Conservation (phyloP, 179 eudicot genomes). For the Spinacia oleracea region DNA sequence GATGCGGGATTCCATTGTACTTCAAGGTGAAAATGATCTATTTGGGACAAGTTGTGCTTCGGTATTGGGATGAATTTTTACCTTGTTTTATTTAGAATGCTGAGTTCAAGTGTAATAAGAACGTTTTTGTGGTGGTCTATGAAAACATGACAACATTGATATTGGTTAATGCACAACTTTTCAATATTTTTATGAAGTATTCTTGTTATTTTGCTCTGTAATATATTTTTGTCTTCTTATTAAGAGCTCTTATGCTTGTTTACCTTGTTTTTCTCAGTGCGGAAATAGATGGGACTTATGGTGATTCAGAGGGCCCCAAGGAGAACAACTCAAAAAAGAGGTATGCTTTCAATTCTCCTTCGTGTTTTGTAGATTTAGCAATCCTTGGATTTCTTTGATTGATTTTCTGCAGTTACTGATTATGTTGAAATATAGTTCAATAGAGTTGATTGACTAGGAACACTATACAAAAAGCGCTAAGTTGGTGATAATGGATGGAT, state of each 20-base stretch:
- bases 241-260: constrained; percentile 21
- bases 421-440: too few species aligned
- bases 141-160: background rate
- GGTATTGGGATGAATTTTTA: background rate
- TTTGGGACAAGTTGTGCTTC: background rate
- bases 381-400: background rate
- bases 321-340: constrained; percentile 74
- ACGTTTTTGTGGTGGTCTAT: background rate
- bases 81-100: background rate
- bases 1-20: background rate
- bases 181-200: background rate
- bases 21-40: background rate
- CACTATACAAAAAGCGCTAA: background rate
- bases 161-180: background rate
- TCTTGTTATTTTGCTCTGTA: background rate
- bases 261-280: constrained; percentile 41
- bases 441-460: background rate
- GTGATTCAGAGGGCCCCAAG: constrained; percentile 55
- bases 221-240: background rate
- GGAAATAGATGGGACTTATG: constrained; percentile 63
- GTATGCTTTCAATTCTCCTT: constrained; percentile 28
- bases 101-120: background rate
- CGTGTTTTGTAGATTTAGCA: background rate
- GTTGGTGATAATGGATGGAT: background rate
- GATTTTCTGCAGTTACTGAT: background rate